Evolutionary conservation across 2,329 filamentous ascomycete species (phyloP).

Genomic region (Phoma herbarum): DNA sequence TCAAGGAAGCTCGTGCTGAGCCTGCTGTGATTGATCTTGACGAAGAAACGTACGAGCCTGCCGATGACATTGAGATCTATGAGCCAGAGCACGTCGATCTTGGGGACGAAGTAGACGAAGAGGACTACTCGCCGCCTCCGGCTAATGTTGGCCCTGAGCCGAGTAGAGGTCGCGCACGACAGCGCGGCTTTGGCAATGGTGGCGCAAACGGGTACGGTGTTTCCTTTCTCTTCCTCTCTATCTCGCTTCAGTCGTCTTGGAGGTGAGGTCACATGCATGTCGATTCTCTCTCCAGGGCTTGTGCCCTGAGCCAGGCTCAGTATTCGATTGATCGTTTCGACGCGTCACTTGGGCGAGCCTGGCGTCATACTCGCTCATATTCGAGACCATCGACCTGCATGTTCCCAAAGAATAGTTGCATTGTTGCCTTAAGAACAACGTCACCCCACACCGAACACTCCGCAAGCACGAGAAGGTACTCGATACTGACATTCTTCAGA

Average conservation of each 20-base stretch:
- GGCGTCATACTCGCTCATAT: not conserved
- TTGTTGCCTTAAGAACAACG: not conserved
- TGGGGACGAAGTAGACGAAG: slow-evolving; percentile 50
- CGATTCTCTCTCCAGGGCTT: not conserved
- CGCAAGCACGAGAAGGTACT: not conserved
- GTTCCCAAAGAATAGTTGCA: not conserved
- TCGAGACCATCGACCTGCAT: not conserved
- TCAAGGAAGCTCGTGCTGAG: slow-evolving; percentile 30
- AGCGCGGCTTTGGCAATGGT: slow-evolving; percentile 30
- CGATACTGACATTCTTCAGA: slow-evolving; percentile 10
- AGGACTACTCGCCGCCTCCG: slow-evolving; percentile 57
- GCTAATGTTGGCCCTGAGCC: slow-evolving; percentile 49
- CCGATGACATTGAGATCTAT: slow-evolving; percentile 52
- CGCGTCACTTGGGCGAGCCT: not conserved
- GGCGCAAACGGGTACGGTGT: slow-evolving; percentile 45
- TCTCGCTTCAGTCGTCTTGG: slow-evolving; percentile 22
- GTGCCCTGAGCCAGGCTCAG: not conserved
- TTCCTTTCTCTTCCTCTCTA: slow-evolving; percentile 17
- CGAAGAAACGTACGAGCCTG: slow-evolving; percentile 51
- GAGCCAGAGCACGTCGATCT: slow-evolving; percentile 43
- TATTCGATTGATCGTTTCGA: not conserved
- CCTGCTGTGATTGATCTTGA: slow-evolving; percentile 49
- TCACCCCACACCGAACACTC: not conserved
- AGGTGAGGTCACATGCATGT: not conserved
- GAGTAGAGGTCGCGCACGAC: slow-evolving; percentile 37